Evolutionary conservation across 2,329 filamentous ascomycete genomes (phyloP).

Genomic region (Aspergillus texensis): DNA sequence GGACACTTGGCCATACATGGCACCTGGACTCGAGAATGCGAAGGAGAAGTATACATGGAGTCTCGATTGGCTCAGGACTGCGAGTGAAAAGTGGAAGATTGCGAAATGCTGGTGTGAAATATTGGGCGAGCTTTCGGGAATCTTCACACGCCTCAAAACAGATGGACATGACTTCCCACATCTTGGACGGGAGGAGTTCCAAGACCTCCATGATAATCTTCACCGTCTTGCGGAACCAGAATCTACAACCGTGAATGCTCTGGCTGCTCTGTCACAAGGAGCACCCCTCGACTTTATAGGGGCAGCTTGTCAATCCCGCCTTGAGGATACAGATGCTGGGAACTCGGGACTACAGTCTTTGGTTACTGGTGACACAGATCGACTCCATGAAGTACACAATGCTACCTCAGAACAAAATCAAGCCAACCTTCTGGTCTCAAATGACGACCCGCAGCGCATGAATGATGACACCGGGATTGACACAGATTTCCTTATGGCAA

Average conservation of each 20-base stretch:
- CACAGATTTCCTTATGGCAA: not conserved
- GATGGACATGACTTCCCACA: not conserved
- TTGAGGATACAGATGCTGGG: not conserved
- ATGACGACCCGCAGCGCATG: not conserved
- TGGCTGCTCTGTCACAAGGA: not conserved
- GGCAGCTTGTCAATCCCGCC: not conserved
- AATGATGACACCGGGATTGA: not conserved
- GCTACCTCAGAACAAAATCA: not conserved
- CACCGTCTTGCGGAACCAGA: not conserved
- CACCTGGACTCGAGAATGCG: not conserved
- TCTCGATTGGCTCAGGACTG: not conserved
- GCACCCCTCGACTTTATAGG: not conserved
- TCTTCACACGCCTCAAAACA: not conserved
- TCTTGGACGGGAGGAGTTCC: not conserved
- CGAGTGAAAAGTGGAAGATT: not conserved
- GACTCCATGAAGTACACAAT: not conserved
- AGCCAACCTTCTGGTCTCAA: fast-evolving
- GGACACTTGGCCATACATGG: constrained; percentile 3
- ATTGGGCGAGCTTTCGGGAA: not conserved
- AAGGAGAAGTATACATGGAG: not conserved
- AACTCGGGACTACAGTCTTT: not conserved
- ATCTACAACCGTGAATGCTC: not conserved
- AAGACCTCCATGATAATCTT: not conserved
- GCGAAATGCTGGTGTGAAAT: not conserved
- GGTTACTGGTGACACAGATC: not conserved